Evolutionary conservation across 257 asterid genomes (phyloP).

Genomic region (Solanum rostratum): DNA sequence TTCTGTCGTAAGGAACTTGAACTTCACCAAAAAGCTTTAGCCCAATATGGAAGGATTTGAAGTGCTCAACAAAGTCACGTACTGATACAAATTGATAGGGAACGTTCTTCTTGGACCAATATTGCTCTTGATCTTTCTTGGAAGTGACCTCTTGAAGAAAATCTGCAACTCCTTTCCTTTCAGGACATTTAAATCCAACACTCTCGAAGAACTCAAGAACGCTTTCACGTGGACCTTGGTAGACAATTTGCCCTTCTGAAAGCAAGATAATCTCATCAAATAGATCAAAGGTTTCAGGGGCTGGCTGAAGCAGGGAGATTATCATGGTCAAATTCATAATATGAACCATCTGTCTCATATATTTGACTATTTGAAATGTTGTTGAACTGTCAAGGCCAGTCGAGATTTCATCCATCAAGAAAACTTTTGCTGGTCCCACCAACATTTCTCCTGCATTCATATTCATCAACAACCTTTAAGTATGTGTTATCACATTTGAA

Average conservation of each 20-base stretch:
- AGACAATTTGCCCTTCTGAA: conserved; percentile 49
- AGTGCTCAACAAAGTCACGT: conserved; percentile 24
- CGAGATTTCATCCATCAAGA: conserved; percentile 63
- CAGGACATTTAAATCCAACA: conserved; percentile 58
- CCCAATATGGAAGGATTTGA: conserved; percentile 36
- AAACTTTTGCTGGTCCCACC: conserved; percentile 68
- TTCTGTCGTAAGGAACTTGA: conserved; percentile 42
- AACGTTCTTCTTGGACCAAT: conserved; percentile 40
- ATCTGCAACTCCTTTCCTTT: conserved; percentile 63
- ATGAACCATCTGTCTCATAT: conserved; percentile 61
- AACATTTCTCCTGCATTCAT: conserved; percentile 48
- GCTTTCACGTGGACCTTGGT: conserved; percentile 57
- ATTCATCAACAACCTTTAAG: neutral
- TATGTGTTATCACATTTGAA: neutral
- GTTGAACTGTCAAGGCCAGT: conserved; percentile 71
- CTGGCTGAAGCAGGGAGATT: conserved; percentile 65
- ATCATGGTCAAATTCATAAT: conserved; percentile 56
- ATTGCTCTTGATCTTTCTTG: conserved; percentile 58
- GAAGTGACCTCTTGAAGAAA: conserved; percentile 67
- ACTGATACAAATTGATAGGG: conserved; percentile 36
- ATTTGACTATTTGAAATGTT: conserved; percentile 52
- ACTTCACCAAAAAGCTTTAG: conserved; percentile 30
- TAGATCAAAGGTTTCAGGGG: conserved; percentile 55
- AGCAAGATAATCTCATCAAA: conserved; percentile 57
- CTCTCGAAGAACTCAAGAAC: conserved; percentile 49